Percentiles rank a stretch among this genome's conserved stretches.
Conservation (phyloP, 78 protist genomes). For the Tieghemostelium lacteum region DNA sequence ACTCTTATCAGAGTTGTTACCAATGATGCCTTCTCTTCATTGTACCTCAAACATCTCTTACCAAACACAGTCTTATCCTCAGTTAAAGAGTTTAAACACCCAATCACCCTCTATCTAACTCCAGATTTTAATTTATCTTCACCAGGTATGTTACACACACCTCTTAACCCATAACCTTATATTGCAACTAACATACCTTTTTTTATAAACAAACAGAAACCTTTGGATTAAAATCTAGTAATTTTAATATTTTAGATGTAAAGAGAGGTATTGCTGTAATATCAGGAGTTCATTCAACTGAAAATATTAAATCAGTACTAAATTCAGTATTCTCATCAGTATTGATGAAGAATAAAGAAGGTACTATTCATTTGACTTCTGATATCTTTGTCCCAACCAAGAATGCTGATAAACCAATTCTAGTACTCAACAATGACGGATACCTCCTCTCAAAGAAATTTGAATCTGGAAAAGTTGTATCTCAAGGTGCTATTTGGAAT, state of each 20-base stretch:
- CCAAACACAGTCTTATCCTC: constrained; percentile 13
- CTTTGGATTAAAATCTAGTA: constrained; percentile 1
- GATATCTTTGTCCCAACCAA: constrained; percentile 23
- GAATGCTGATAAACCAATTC: not conserved
- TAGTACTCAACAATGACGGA: constrained; percentile 16
- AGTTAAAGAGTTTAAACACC: constrained; percentile 26
- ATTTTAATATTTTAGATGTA: constrained; percentile 48
- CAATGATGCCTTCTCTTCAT: constrained; percentile 21
- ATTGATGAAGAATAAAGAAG: constrained; percentile 1
- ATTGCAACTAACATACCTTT: not conserved
- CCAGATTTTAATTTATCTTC: constrained; percentile 1
- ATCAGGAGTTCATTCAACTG: constrained; percentile 48
- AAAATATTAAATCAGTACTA: constrained; percentile 34
- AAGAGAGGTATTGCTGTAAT: constrained; percentile 79
- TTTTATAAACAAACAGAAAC: not conserved
- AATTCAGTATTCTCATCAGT: constrained; percentile 12
- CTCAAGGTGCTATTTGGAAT: constrained; percentile 72
- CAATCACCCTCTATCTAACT: constrained; percentile 39
- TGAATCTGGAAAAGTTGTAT: constrained; percentile 54
- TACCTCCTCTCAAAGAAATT: constrained; percentile 52
- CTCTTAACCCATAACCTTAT: not conserved
- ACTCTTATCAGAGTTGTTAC: constrained; percentile 36
- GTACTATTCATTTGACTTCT: constrained; percentile 21
- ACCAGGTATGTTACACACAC: not conserved
- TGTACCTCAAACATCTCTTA: constrained; percentile 49